Evolutionary conservation across 1,284 basidiomycete genomes (phyloP).

Genomic region (Trichosporon sp.): DNA sequence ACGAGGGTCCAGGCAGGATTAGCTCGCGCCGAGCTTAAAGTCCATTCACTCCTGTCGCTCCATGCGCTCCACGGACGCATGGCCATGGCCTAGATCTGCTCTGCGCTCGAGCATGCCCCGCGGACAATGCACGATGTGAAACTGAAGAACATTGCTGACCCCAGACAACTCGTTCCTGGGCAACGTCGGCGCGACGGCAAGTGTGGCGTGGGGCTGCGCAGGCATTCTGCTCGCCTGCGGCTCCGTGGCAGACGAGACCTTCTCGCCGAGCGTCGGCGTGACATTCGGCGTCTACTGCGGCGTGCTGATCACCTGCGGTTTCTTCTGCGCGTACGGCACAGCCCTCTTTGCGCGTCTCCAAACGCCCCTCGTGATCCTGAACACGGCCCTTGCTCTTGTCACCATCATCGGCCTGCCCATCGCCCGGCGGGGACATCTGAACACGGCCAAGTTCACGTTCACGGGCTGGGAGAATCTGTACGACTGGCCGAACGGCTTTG

Average conservation of each 20-base stretch:
- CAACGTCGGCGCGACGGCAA: slow-evolving; percentile 69
- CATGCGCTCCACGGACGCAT: neutral
- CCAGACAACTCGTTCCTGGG: slow-evolving; percentile 60
- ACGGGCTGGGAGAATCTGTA: slow-evolving; percentile 58
- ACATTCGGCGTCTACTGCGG: slow-evolving; percentile 52
- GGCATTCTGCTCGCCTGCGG: slow-evolving; percentile 51
- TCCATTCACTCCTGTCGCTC: too few species aligned
- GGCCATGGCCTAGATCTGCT: neutral
- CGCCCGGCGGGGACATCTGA: slow-evolving; percentile 68
- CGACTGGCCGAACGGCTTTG: slow-evolving; percentile 71
- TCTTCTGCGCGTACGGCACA: slow-evolving; percentile 69
- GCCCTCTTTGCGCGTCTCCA: slow-evolving; percentile 69
- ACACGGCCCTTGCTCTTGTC: slow-evolving; percentile 68
- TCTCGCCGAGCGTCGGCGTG: slow-evolving; percentile 43
- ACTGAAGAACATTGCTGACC: slow-evolving; percentile 11
- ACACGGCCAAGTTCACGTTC: slow-evolving; percentile 65
- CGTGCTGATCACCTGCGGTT: slow-evolving; percentile 49
- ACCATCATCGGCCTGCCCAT: slow-evolving; percentile 76
- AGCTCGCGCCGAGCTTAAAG: neutral
- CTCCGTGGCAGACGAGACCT: slow-evolving; percentile 45
- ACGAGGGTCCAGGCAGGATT: too few species aligned
- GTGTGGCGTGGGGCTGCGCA: slow-evolving; percentile 68
- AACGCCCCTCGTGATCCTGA: slow-evolving; percentile 69
- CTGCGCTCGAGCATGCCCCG: neutral
- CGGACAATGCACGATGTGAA: neutral